Conservation (phyloP, 371 early-diverging fungal species). For the Nematocida minor region DNA sequence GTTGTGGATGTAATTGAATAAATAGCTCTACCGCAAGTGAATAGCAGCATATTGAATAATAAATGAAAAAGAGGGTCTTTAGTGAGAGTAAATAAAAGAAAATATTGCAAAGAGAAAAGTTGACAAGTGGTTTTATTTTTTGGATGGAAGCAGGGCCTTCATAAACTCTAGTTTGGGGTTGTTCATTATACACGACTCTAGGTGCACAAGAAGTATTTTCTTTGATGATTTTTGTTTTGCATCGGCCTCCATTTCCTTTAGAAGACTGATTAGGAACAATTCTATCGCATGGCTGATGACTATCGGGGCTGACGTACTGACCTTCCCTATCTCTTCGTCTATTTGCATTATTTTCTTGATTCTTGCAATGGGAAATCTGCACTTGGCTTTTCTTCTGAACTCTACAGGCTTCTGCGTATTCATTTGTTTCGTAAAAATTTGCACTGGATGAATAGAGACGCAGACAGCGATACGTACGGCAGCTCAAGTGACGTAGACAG, state of each 20-base stretch:
- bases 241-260: slow-evolving; percentile 31
- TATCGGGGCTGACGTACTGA: slow-evolving; percentile 88
- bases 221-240: slow-evolving; percentile 46
- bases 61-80: too few relatives aligned
- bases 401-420: slow-evolving; percentile 30
- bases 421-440: slow-evolving; percentile 40
- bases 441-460: slow-evolving; percentile 21
- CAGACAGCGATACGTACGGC: background rate
- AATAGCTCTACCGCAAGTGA: too few relatives aligned
- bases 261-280: slow-evolving; percentile 60
- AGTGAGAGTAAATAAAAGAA: too few relatives aligned
- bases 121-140: too few relatives aligned
- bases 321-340: slow-evolving; percentile 99
- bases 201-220: slow-evolving; percentile 26
- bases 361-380: slow-evolving; percentile 69
- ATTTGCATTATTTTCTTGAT: slow-evolving; percentile 98
- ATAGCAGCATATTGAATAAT: too few relatives aligned
- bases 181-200: slow-evolving; percentile 8
- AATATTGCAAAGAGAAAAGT: too few relatives aligned
- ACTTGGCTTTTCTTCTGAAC: slow-evolving; percentile 57
- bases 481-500: slow-evolving; percentile 10
- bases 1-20: too few relatives aligned
- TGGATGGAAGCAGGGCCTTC: background rate
- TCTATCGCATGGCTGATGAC: slow-evolving; percentile 74
- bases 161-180: slow-evolving; percentile 31